Percentiles rank a stretch among this genome's conserved stretches.
Evolutionary conservation across 179 eudicot genomes (phyloP).

Genomic region (Silene coronaria): DNA sequence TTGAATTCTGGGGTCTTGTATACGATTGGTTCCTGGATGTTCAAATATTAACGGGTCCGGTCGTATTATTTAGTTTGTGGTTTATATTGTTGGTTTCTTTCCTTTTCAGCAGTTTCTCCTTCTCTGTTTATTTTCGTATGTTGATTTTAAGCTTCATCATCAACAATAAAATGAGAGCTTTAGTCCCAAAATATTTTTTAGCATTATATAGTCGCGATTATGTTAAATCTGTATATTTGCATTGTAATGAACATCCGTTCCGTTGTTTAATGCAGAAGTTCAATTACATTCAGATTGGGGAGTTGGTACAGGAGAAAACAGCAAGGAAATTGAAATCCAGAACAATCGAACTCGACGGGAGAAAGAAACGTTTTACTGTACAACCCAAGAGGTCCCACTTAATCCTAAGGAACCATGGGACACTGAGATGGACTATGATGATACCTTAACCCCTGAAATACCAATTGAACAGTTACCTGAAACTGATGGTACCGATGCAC

Average conservation of each 20-base stretch:
- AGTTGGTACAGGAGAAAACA: constrained; percentile 54
- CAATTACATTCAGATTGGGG: constrained; percentile 41
- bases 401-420: constrained; percentile 95
- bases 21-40: neutral
- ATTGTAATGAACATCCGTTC: neutral
- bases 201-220: neutral
- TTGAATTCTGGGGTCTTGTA: neutral
- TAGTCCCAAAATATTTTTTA: neutral
- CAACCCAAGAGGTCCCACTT: constrained; percentile 48
- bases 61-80: neutral
- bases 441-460: constrained; percentile 63
- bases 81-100: too few species aligned
- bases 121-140: neutral
- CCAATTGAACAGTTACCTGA: constrained; percentile 79
- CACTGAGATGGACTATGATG: constrained; percentile 81
- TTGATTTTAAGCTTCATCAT: neutral
- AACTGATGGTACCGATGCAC: constrained; percentile 37
- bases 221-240: neutral
- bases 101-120: neutral
- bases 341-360: constrained; percentile 63
- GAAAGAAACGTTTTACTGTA: constrained; percentile 52
- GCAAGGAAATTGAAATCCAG: constrained; percentile 81
- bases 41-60: neutral
- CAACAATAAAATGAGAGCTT: neutral
- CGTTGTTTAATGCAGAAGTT: constrained; percentile 53